Percentiles rank a stretch among this genome's conserved stretches.
Conservation (phyloP, 805 yeast species). For the Starmerella etchellsii region DNA sequence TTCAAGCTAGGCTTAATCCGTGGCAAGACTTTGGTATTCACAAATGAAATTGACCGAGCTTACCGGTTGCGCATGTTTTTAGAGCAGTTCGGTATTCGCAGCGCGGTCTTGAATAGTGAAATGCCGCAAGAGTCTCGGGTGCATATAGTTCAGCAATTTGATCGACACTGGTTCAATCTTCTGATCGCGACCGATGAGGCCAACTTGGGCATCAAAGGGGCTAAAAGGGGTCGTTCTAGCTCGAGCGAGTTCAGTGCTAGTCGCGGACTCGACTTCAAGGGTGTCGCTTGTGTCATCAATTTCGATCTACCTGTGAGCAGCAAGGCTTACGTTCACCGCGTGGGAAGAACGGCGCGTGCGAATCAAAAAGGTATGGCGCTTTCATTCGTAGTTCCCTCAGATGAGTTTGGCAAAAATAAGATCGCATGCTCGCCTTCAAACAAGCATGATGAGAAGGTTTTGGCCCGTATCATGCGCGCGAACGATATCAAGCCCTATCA, state of each 20-base stretch:
- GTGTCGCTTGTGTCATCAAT: slow-evolving; percentile 91
- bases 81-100: slow-evolving; percentile 85
- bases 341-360: slow-evolving; percentile 97
- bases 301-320: slow-evolving; percentile 88
- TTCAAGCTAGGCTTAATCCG: slow-evolving; percentile 76
- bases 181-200: slow-evolving; percentile 93
- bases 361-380: slow-evolving; percentile 91
- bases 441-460: slow-evolving; percentile 74
- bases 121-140: slow-evolving; percentile 84
- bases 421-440: slow-evolving; percentile 59
- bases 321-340: slow-evolving; percentile 78
- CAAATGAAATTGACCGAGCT: slow-evolving; percentile 89
- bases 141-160: slow-evolving; percentile 91
- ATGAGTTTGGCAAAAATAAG: slow-evolving; percentile 81
- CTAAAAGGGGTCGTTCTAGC: slow-evolving; percentile 4
- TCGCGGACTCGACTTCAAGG: slow-evolving; percentile 91
- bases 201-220: slow-evolving; percentile 30
- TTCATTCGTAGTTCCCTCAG: slow-evolving; percentile 75
- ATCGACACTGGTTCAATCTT: slow-evolving; percentile 72
- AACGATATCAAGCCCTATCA: slow-evolving; percentile 73
- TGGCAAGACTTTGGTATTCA: slow-evolving; percentile 85
- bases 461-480: slow-evolving; percentile 60
- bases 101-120: slow-evolving; percentile 83
- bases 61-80: slow-evolving; percentile 79
- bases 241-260: slow-evolving; percentile 74